A percentile compares a stretch with the other conserved stretches of the same genome.
These are phyloP conservation scores for Bipolaris bicolor DNA, from an alignment of 2,329 filamentous ascomycete species.

Conservation along the genomic window DNA sequence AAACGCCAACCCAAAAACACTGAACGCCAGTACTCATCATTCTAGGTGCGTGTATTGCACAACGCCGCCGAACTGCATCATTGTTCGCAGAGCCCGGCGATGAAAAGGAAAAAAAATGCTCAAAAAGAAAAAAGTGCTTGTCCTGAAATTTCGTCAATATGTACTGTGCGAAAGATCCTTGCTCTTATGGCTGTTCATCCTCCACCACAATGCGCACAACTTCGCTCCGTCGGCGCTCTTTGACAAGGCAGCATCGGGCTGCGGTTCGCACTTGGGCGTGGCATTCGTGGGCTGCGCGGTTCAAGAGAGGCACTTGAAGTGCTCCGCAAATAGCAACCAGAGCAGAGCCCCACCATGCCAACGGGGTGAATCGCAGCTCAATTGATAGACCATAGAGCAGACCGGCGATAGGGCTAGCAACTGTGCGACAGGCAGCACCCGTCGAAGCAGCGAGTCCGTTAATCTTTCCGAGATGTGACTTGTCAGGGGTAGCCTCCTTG, in stretches of 20 bases:
- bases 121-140: background rate
- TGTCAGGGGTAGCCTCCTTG: conserved; percentile 71
- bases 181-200: conserved; percentile 16
- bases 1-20: conserved; percentile 6
- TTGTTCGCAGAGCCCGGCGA: background rate
- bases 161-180: background rate
- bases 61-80: conserved; percentile 10
- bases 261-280: conserved; percentile 36
- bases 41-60: conserved; percentile 8
- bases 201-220: conserved; percentile 38
- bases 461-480: conserved; percentile 69
- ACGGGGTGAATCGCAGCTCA: conserved; percentile 62
- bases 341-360: conserved; percentile 67
- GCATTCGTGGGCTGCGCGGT: conserved; percentile 52
- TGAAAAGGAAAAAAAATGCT: conserved; percentile 1
- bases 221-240: conserved; percentile 22
- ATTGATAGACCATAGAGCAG: conserved; percentile 69
- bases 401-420: conserved; percentile 72
- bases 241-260: conserved; percentile 29
- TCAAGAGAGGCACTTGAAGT: conserved; percentile 63
- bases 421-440: conserved; percentile 72
- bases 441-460: conserved; percentile 75
- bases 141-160: background rate
- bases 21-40: conserved; percentile 1
- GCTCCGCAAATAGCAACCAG: conserved; percentile 62